Evolutionary conservation across 768 basidiomycete genomes (phyloP).

Genomic region (Lactarius deliciosus): DNA sequence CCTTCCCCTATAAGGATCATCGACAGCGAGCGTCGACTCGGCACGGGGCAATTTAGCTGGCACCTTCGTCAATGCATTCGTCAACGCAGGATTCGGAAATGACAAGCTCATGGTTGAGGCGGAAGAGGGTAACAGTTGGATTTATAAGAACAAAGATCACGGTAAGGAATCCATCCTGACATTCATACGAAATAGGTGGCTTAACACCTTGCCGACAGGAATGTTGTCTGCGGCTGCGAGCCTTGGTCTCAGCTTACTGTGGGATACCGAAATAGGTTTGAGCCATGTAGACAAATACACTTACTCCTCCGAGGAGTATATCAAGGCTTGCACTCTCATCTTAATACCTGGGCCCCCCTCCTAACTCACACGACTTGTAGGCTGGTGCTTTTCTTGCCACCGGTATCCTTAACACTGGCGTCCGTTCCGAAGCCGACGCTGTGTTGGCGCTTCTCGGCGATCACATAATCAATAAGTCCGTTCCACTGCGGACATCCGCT

Average conservation of each 20-base stretch:
- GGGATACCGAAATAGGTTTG: constrained; percentile 95
- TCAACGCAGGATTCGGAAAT: constrained; percentile 97
- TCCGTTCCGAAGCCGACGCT: constrained; percentile 91
- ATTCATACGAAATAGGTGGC: background rate
- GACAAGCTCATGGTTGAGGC: constrained; percentile 98
- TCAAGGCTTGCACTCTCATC: constrained; percentile 58
- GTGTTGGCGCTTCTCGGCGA: constrained; percentile 89
- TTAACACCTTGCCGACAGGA: constrained; percentile 44
- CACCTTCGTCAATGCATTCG: constrained; percentile 98
- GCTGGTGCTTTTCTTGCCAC: constrained; percentile 94
- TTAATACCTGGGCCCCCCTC: background rate
- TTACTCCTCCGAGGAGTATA: constrained; percentile 93
- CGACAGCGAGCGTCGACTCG: constrained; percentile 82
- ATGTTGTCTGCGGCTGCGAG: constrained; percentile 98
- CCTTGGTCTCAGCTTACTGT: constrained; percentile 87
- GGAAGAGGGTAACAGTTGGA: constrained; percentile 95
- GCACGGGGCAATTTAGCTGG: constrained; percentile 93
- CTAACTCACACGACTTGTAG: constrained; percentile 35
- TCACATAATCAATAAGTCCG: constrained; percentile 83
- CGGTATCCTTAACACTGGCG: constrained; percentile 85
- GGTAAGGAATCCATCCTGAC: constrained; percentile 46
- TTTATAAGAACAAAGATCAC: constrained; percentile 99
- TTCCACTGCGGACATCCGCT: constrained; percentile 79
- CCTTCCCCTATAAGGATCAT: constrained; percentile 46
- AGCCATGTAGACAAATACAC: constrained; percentile 97